These are phyloP conservation scores for Trichoderma reesei DNA, from an alignment of 495 filamentous ascomycete species.

Conservation along the genomic window DNA sequence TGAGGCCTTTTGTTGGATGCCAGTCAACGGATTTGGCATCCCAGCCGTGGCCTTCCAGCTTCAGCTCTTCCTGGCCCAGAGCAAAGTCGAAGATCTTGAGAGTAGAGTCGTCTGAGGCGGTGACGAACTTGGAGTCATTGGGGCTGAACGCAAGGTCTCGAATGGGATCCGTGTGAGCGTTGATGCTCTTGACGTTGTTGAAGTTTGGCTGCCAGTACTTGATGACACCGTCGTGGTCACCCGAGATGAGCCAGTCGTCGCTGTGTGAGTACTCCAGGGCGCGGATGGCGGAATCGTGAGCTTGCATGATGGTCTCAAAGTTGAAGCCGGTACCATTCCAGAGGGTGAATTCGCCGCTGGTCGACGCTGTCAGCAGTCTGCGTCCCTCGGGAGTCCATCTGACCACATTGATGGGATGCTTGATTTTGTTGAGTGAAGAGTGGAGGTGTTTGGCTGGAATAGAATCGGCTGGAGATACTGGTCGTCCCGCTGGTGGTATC, in stretches of 20 bases:
- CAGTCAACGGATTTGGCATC: slow-evolving; percentile 93
- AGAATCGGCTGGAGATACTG: slow-evolving; percentile 63
- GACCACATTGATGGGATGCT: slow-evolving; percentile 95
- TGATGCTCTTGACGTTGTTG: slow-evolving; percentile 93
- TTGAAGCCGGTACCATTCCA: slow-evolving; percentile 99
- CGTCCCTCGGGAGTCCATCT: slow-evolving; percentile 95
- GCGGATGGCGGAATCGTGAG: slow-evolving; percentile 88
- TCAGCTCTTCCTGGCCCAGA: slow-evolving; percentile 67
- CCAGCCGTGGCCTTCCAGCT: slow-evolving; percentile 85
- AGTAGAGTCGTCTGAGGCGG: slow-evolving; percentile 84
- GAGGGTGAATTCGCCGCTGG: slow-evolving; percentile 93
- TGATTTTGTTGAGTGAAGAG: slow-evolving; percentile 93
- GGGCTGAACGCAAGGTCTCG: slow-evolving; percentile 89
- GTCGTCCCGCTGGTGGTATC: slow-evolving; percentile 69
- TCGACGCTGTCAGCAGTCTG: slow-evolving; percentile 80
- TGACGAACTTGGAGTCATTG: slow-evolving; percentile 90
- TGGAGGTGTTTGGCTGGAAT: slow-evolving; percentile 86
- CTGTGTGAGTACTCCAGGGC: slow-evolving; percentile 83
- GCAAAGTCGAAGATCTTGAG: slow-evolving; percentile 96
- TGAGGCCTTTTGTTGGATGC: slow-evolving; percentile 89
- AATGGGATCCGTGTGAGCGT: slow-evolving; percentile 82
- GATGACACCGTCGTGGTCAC: slow-evolving; percentile 86
- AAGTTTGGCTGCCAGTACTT: slow-evolving; percentile 99
- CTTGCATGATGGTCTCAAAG: slow-evolving; percentile 98
- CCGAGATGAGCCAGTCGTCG: slow-evolving; percentile 93